Conservation (phyloP, 2,329 filamentous ascomycete genomes). For the Ciborinia camelliae region DNA sequence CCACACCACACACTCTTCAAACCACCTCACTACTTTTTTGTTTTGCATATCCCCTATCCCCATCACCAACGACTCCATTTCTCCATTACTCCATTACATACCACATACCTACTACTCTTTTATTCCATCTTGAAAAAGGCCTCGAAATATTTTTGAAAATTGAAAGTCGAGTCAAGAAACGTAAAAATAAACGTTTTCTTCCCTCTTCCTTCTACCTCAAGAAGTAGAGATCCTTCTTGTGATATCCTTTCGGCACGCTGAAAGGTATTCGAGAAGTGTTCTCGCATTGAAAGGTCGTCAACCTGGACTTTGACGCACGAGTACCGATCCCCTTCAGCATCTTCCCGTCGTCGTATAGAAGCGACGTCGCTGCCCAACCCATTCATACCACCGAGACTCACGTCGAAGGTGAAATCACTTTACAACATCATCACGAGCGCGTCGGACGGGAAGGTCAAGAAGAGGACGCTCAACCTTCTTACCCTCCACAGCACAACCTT, state of each 20-base stretch:
- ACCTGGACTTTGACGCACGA: slow-evolving; percentile 99
- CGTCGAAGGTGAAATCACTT: slow-evolving; percentile 86
- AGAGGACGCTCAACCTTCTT: slow-evolving; percentile 61
- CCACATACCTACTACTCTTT: neutral
- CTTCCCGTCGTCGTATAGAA: slow-evolving; percentile 97
- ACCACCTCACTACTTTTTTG: neutral
- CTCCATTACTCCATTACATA: no score
- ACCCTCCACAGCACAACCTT: slow-evolving; percentile 38
- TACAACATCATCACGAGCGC: slow-evolving; percentile 63
- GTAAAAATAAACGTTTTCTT: slow-evolving; percentile 36
- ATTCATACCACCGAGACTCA: slow-evolving; percentile 58
- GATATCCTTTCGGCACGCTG: slow-evolving; percentile 63
- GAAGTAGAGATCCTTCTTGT: slow-evolving; percentile 66
- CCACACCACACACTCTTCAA: neutral
- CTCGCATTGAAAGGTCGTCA: slow-evolving; percentile 73
- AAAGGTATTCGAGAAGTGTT: slow-evolving; percentile 68
- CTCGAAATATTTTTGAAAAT: slow-evolving; percentile 3
- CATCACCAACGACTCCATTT: no score
- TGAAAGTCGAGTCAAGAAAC: slow-evolving; percentile 24
- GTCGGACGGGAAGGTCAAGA: slow-evolving; percentile 97
- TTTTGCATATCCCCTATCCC: no score
- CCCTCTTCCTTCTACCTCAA: slow-evolving; percentile 48
- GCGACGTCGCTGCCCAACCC: slow-evolving; percentile 55
- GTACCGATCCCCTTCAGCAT: slow-evolving; percentile 99
- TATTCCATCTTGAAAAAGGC: neutral